phyloP scores from a whole-genome alignment of 768 basidiomycete species.

The Pholiota molesta region DNA sequence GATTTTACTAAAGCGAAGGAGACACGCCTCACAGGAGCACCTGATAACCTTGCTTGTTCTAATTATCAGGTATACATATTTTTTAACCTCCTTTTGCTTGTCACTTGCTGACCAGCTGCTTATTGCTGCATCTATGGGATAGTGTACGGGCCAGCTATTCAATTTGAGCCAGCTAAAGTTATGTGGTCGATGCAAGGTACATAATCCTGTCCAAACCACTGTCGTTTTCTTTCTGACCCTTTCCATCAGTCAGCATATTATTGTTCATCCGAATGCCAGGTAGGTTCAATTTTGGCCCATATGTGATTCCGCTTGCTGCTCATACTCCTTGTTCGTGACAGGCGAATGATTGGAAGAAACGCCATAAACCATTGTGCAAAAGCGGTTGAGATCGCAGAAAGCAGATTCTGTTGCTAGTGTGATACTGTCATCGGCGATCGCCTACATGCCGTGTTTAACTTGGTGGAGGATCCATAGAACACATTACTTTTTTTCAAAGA shows the following conservation, averaged over 20 bases:
- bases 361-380: conserved; percentile 17
- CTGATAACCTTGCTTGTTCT: conserved; percentile 12
- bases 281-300: background rate
- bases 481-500: too few species aligned
- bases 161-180: conserved; percentile 9
- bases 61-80: conserved; percentile 3
- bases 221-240: too few species aligned
- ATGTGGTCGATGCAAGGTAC: conserved; percentile 16
- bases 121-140: background rate
- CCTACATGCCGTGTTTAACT: too few species aligned
- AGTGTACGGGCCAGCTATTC: conserved; percentile 14
- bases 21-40: conserved; percentile 18
- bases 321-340: background rate
- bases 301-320: too few species aligned
- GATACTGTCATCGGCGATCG: too few species aligned
- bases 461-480: too few species aligned
- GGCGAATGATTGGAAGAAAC: conserved; percentile 16
- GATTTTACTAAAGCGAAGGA: conserved; percentile 31
- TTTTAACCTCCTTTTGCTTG: too few species aligned
- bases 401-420: too few species aligned
- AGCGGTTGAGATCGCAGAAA: background rate
- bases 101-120: too few species aligned
- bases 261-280: conserved; percentile 14
- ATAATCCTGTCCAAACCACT: too few species aligned
- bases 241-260: conserved; percentile 13